Evolutionary conservation across 257 asterid genomes (phyloP), one percentile per base, ranked within the genome.

Genomic region (Cruciata laevipes): DNA sequence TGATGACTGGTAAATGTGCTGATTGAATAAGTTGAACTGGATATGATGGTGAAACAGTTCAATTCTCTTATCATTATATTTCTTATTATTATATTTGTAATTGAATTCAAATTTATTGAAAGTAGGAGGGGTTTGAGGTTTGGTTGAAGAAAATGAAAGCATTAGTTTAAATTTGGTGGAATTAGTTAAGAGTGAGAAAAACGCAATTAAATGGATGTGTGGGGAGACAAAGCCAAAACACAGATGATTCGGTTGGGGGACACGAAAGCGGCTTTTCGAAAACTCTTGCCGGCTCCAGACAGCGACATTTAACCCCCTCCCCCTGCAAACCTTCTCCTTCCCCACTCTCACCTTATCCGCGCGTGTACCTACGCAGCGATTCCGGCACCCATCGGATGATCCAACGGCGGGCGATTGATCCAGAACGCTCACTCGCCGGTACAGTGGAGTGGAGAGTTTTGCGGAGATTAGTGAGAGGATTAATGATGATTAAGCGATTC

Each of bases 401-500:
- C 8, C 8, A n/a, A 16, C 55, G 55, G 55, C 20, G 5, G 55
- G 3, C 51, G 51, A 47, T 47, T 17, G 27, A 7, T 6, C 30
- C 5, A 5, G 13, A 53, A 5, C 13, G 1, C 12, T n/a, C 27
- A 61, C 64, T 58, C 71, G 63, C 71, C 0, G 11, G 8, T 3
- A 2, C 9, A 25, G n/a, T 9, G 13, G 23, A n/a, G 8, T 3
- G 44, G 65, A 59, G 55, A 18, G 63, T 3, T 32, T 32, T 40
- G 4, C n/a, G 4, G 30, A 25, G 62, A 61, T 73, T 49, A 64
- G 21, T 32, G 69, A 66, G 67, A 66, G 40, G 23, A 42, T 9
- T 69, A 61, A 75, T 68, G 47, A 79, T 75, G 66, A 78, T 75
- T 75, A 78, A 71, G 64, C 42, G 70, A 67, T 61, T 38, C 71